A percentile compares a stretch with the other conserved stretches of the same genome.
These are phyloP conservation scores for Pleurotus eryngii DNA, from an alignment of 768 basidiomycete species.

Conservation along the genomic window DNA sequence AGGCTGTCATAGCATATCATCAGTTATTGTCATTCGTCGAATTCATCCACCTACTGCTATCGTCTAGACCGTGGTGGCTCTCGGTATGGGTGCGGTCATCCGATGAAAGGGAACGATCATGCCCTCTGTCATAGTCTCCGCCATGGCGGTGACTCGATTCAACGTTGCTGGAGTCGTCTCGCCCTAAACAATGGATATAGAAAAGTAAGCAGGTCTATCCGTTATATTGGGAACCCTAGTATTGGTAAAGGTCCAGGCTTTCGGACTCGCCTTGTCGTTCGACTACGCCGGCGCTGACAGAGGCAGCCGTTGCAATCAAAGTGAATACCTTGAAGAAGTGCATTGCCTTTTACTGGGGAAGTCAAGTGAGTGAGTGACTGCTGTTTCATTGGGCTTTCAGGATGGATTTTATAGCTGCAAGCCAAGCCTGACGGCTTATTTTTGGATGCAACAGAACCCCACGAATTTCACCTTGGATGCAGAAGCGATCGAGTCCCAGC, in stretches of 20 bases:
- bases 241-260: background rate
- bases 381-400: background rate
- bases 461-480: background rate
- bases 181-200: background rate
- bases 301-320: background rate
- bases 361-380: background rate
- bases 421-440: background rate
- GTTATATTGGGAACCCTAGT: background rate
- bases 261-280: slow-evolving; percentile 4
- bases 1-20: too few species aligned
- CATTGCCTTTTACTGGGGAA: background rate
- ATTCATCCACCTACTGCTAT: slow-evolving; percentile 1
- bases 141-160: slow-evolving; percentile 1
- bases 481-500: background rate
- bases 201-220: background rate
- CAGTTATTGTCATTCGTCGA: too few species aligned
- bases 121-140: background rate
- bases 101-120: background rate
- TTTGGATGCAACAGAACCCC: background rate
- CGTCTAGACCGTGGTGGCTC: slow-evolving; percentile 6
- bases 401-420: slow-evolving; percentile 5
- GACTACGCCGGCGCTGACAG: slow-evolving; percentile 2
- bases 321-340: background rate
- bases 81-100: slow-evolving; percentile 5
- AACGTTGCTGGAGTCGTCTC: slow-evolving; percentile 2